Base-by-base conservation (phyloP, 169 alveolate genomes). In the Eimeria maxima region DNA sequence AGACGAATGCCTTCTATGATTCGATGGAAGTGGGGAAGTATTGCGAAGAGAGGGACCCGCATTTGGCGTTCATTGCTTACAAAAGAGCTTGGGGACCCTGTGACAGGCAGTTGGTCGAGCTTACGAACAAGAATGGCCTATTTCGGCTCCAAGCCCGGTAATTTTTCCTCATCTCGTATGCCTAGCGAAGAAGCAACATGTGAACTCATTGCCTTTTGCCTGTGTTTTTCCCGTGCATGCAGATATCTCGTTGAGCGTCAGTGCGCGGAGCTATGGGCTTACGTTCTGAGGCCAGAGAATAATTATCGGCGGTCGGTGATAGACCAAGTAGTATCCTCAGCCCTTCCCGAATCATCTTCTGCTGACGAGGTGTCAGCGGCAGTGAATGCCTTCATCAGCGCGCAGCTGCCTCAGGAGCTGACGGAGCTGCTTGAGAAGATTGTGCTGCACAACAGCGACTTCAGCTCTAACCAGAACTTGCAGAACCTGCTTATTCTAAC, bases 41-140 rank as follows among this genome's bases (percentile, higher is more conserved):
- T 97, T 99, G 99, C 97, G 99, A 99, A 97, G 99, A 99, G 65
- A 98, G 99, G 95, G 99, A 99, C 97, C 99, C 99, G 24, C 99
- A 99, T 97, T 98, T 99, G 93, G 99, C 99, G n/a, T 99, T 98
- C 97, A 98, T 99, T 53, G 99, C 99, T 29, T 99, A 99, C 98
- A 99, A 98, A 97, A 98, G 99, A 96, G 99, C 99, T 42, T 98
- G 99, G 99, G 99, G 99, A 67, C 97, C 99, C 95, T 99, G 99
- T 97, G 99, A 99, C 97, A 99, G 99, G 94, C 99, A 99, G 97
- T 98, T 99, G 45, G 98, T 99, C 63, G 98, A 98, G 73, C 98
- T 99, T 86, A 99, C 99, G 47, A 99, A 99, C 98, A 98, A 98
- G 95, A 98, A 99, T 97, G 99, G 99, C 81, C 98, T 99, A 94